Base-by-base conservation (phyloP, 139 green algal species). In the Haematococcus sp. region DNA sequence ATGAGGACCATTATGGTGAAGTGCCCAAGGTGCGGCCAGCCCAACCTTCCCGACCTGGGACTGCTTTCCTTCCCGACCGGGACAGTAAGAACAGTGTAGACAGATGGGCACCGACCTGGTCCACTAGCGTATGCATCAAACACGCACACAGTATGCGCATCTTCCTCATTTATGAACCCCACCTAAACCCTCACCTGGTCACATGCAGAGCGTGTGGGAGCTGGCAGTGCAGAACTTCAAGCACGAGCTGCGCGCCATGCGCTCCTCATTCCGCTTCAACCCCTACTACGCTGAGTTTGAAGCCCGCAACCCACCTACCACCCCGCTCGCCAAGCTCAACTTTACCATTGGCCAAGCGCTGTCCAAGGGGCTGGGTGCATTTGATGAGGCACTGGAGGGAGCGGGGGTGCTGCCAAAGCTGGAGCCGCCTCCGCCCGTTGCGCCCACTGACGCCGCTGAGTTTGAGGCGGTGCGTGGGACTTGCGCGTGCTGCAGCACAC, bases 1-100 rank as follows among this genome's bases (percentile, higher is more conserved):
- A 97, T 70, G 81, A 95, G 58, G 85, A 90, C 20, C 75, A 82
- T n/a, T 92, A 93, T 49, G 92, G 91, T 2, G 86, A 91, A 35
- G 83, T 95, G n/a, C 92, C 92, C 9, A 83, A 49, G 40, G 40
- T 49, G 40, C 40, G 40, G 7, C 40, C n/a, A 28, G 54, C n/a
- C 5, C 23, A 7, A 61, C n/a, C 4, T 27, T 7, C 54, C 11
- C n/a, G 7, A 61, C n/a, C 22, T 11, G 4, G 22, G 9, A 28
- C 9, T 61, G 15, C 54, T 27, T 11, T 28, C 15, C 15, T 17
- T 55, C 46, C 15, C 46, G 46, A 55, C n/a, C n/a, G 46, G 46
- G 46, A 15, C 17, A 17, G 46, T 55, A 23, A 15, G 46, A 55
- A 23, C 46, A 55, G 15, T 55, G 46, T 55, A 55, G 15, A 55